Evolutionary conservation across 352 stramenopile genomes (phyloP).

Genomic region (Salisapilia sapeloensis): DNA sequence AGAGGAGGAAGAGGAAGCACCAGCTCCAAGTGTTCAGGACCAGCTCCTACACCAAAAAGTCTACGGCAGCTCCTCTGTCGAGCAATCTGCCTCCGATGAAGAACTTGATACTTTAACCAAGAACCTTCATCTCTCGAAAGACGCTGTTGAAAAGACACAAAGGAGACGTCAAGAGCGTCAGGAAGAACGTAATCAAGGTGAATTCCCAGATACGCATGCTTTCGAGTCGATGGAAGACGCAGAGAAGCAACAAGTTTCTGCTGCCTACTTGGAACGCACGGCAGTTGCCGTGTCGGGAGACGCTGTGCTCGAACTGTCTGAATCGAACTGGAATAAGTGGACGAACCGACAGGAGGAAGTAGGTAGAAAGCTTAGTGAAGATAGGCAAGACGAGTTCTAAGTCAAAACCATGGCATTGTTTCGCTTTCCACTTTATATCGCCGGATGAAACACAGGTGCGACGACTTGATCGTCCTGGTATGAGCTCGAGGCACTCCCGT

Average conservation of each 20-base stretch:
- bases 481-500: no score
- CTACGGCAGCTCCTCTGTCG: conserved; percentile 10
- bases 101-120: conserved; percentile 35
- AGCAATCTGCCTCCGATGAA: conserved; percentile 22
- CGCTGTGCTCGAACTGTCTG: conserved; percentile 44
- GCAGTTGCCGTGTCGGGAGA: conserved; percentile 54
- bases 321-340: conserved; percentile 59
- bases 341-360: conserved; percentile 5
- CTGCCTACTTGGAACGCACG: conserved; percentile 48
- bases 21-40: conserved; percentile 5
- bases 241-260: conserved; percentile 30
- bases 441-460: no score
- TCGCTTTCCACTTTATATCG: no score
- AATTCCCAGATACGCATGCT: conserved; percentile 13
- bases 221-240: conserved; percentile 62
- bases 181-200: conserved; percentile 5
- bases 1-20: conserved; percentile 13
- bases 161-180: conserved; percentile 24
- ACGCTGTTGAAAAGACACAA: conserved; percentile 45
- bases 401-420: no score
- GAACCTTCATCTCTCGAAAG: conserved; percentile 29
- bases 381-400: no score
- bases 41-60: conserved; percentile 38
- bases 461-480: no score
- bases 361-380: no score